These are phyloP conservation scores for Teunomyces atbi DNA, from an alignment of 805 yeast genomes.

Conservation along the genomic window DNA sequence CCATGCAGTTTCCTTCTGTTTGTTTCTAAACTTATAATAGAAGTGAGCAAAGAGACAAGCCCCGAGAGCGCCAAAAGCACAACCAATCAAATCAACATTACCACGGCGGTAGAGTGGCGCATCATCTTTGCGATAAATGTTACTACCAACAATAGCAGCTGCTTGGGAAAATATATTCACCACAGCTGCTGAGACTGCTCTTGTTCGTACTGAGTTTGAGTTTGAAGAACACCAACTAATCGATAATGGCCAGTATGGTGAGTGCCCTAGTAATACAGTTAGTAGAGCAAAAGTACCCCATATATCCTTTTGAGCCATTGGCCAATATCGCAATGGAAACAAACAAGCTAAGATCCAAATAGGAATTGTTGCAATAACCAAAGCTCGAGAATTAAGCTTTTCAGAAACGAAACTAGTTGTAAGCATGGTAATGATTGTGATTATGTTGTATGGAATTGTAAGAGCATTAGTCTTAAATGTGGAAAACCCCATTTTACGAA, in stretches of 20 bases:
- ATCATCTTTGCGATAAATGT: slow-evolving; percentile 58
- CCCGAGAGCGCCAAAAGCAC: slow-evolving; percentile 33
- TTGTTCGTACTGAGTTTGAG: slow-evolving; percentile 56
- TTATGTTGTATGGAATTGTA: slow-evolving; percentile 48
- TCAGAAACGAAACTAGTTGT: slow-evolving; percentile 23
- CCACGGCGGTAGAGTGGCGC: slow-evolving; percentile 62
- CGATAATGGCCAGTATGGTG: slow-evolving; percentile 53
- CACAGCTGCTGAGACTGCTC: slow-evolving; percentile 65
- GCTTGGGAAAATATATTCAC: slow-evolving; percentile 66
- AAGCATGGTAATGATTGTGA: slow-evolving; percentile 19
- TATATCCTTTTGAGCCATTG: slow-evolving; percentile 35
- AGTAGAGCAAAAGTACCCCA: slow-evolving; percentile 46
- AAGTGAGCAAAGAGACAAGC: slow-evolving; percentile 29
- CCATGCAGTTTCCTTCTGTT: slow-evolving; percentile 51
- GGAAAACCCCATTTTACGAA: slow-evolving; percentile 45
- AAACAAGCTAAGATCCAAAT: slow-evolving; percentile 19
- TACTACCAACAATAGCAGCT: slow-evolving; percentile 51
- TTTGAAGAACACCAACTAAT: slow-evolving; percentile 64
- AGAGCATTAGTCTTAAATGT: slow-evolving; percentile 53
- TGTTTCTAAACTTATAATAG: slow-evolving; percentile 46
- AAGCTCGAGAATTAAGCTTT: slow-evolving; percentile 18
- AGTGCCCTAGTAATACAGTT: slow-evolving; percentile 40
- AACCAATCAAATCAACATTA: slow-evolving; percentile 42
- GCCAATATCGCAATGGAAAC: slow-evolving; percentile 38
- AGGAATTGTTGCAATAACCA: slow-evolving; percentile 11